Base-by-base conservation (phyloP, 106 monocot species). In the Gastrodia elata region DNA sequence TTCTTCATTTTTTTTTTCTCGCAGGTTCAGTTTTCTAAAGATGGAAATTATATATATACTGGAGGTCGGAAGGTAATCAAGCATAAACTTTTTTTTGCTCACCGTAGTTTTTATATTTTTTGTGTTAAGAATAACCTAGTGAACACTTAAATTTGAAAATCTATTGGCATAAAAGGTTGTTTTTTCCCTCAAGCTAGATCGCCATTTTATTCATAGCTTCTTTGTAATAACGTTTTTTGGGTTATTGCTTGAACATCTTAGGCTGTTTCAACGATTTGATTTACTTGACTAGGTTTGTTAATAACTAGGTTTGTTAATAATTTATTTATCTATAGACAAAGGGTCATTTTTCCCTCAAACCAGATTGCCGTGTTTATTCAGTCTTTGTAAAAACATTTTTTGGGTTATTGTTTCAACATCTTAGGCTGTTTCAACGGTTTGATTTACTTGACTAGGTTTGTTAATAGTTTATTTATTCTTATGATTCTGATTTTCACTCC, bases 31-130 rank as follows among this genome's bases (percentile, higher is more conserved):
- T 95, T 95, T 65, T 95, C 95, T 27, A 89, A 89, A 87, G 95
- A 95, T 81, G 95, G 95, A 37, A 95, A 92, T 68, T 92, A 89
- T 78, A 52, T 95, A 36, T 95, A 95, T 79, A 92, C 92, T 18
- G 95, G 95, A 37, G 95, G 95, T 16, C 72, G 94, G 39, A 95
- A 89, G 90, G 93, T 94, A 83, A 64, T 64, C 9, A 39, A 39
- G 24, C 18, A 38, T 7, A 39, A 69, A 69, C 40, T 69, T 6
- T 8, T 39, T 8, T 39, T 24, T 69, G 10, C 26, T 40, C 40
- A 41, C 39, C 2, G 38, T 67, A 14, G 5, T n/a, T 67, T 67
- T 67, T 67, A 67, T 18, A 37, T 38, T 64, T 35, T 6, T 38
- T 67, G n/a, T 37, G 10, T 32, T 32, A 15, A 10, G 27, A 61